Evolutionary conservation across 176 grass and related monocot genomes (phyloP), one percentile per base, ranked within the genome.

Genomic region (Puya raimondii): DNA sequence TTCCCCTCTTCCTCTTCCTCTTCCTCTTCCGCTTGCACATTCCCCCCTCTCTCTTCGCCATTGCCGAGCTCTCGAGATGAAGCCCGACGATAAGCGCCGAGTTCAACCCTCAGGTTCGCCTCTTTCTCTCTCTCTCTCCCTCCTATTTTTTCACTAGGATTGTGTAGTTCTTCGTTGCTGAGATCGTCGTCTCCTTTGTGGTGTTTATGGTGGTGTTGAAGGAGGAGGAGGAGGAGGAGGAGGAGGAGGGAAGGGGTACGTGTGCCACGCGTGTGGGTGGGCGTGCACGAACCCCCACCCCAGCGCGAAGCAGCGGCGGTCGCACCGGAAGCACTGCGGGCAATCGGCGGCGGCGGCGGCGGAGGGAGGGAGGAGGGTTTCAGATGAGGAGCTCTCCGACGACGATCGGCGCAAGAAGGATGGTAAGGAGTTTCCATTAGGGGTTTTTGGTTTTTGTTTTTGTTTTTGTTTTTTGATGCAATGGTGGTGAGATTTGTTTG

Each of bases 261-360:
- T 77, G 13, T 90, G 87, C 80, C 80, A 80, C 87, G 65, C 63
- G 14, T 90, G 87, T 70, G 83, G 83, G 76, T 83, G 79, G 79
- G 80, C 76, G 72, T 90, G 77, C 69, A 68, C 76, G 0, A 82
- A 76, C 83, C 57, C 57, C 11, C 87, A 83, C 80, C 87, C 87
- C 21, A 85, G 87, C 87, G 80, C 79, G 49, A 90, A 82, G 80
- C 82, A 83, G 57, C 83, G 87, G 8, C 75, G 79, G 12, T 72
- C 83, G 64, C 87, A 90, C 76, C 80, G 80, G 21, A 85, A 83
- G 87, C 67, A 90, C 76, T 90, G 87, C 70, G 73, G 79, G 49
- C 77, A 73, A 53, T 47, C 50, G 42, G 12, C 69, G 42, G 47
- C 84, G 12, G 3, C 13, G 20, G 25, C 26, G 22, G 23, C 23